Evolutionary conservation across 2,329 filamentous ascomycete species (phyloP), one percentile per base, ranked within the genome.

Genomic region (Lecanosticta acicola): DNA sequence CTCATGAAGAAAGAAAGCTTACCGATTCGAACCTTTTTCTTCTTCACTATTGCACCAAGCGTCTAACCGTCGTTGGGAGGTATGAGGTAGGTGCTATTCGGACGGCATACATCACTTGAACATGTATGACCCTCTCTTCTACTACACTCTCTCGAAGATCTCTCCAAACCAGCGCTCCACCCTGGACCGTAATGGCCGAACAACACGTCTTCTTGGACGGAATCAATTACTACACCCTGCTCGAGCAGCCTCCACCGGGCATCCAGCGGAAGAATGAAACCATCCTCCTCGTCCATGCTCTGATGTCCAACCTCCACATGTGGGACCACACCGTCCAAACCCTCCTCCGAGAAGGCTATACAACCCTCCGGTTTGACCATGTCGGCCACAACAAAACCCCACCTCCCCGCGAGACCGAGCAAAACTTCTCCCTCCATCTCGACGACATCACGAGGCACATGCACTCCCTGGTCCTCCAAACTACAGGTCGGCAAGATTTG

Each of bases 281-380:
- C 10, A 26, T 60, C n/a, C 50, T 58, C 20, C 55, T 63, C 18
- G 49, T 51, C 44, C 60, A 63, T 34, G 59, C 60, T 20, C 50
- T 63, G 13, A 63, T 63, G 59, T 53, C 54, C 40, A 58, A 56
- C 37, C 43, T 49, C 3, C 49, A 55, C 44, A 61, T 61, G 59
- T 62, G 51, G 48, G 56, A 60, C 39, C 45, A 50, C 4, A 58
- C 57, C 13, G 48, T 55, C 46, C 37, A 35, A 14, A 44, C 53
- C 13, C 55, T 61, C 7, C 39, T 49, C 33, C 14, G 20, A 8
- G 50, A 53, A 24, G 58, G 59, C 47, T 59, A 60, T 47, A 53
- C 47, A 18, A 59, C 59, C 13, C 47, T 62, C 18, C 53, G 54
- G 45, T 62, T 56, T 53, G 60, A 60, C 42, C 58, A 60, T 44